Evolutionary conservation across 73 alveolate species (phyloP).

Genomic region (Paramecium sexaurelia): DNA sequence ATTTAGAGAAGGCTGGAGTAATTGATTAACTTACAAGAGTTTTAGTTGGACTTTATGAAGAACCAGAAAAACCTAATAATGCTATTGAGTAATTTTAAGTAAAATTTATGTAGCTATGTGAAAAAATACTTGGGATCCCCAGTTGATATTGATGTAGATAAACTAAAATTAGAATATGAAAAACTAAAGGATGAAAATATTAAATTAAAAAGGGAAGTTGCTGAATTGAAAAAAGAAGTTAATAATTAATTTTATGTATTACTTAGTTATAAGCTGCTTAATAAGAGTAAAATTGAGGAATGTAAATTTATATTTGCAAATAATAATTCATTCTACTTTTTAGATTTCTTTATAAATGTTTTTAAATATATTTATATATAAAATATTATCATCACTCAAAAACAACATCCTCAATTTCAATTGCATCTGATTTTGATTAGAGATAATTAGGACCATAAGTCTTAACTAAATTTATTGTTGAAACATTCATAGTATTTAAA

Average conservation of each 20-base stretch:
- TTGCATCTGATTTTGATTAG: neutral
- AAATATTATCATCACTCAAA: neutral
- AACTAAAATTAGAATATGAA: conserved; percentile 86
- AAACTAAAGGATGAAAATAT: conserved; percentile 83
- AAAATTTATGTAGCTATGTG: conserved; percentile 70
- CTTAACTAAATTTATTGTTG: neutral
- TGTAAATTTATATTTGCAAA: neutral
- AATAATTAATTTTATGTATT: neutral
- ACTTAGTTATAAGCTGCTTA: neutral
- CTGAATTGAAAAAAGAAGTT: conserved; percentile 85
- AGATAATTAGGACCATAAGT: neutral
- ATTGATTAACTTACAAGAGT: conserved; percentile 93
- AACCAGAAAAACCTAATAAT: conserved; percentile 92
- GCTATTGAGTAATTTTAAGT: conserved; percentile 82
- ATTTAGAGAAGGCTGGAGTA: conserved; percentile 93
- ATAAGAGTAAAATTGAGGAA: neutral
- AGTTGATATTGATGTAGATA: conserved; percentile 90
- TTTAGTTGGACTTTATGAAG: conserved; percentile 93
- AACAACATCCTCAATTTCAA: neutral
- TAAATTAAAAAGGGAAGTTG: conserved; percentile 80
- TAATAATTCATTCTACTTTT: neutral
- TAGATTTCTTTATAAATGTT: neutral
- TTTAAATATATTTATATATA: neutral
- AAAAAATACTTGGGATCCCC: conserved; percentile 91
- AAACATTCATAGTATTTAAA: neutral